phyloP scores from a whole-genome alignment of 2,329 filamentous ascomycete species.

The Neurospora crassa region DNA sequence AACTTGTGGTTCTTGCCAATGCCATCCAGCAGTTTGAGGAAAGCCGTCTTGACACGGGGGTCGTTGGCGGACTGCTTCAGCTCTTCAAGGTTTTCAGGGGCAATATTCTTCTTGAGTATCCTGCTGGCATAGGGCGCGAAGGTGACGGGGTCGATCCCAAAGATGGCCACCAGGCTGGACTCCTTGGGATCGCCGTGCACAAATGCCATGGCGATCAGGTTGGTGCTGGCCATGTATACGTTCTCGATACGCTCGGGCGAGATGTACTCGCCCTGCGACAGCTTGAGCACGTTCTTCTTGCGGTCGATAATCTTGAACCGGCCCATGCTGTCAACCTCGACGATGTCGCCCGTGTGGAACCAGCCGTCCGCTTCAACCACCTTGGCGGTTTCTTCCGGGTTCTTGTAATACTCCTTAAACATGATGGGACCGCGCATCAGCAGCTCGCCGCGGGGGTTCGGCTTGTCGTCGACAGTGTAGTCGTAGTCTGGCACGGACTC shows the following conservation, averaged over 20 bases:
- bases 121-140: constrained; percentile 77
- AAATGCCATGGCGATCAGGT: constrained; percentile 69
- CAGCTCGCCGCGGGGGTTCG: constrained; percentile 81
- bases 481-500: constrained; percentile 90
- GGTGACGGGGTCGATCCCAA: constrained; percentile 74
- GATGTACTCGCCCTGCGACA: constrained; percentile 95
- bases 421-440: constrained; percentile 70
- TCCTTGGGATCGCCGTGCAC: constrained; percentile 86
- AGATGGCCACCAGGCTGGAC: constrained; percentile 73
- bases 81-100: constrained; percentile 53
- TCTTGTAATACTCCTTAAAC: constrained; percentile 85
- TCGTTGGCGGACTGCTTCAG: constrained; percentile 60
- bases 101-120: constrained; percentile 59
- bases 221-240: constrained; percentile 74
- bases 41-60: constrained; percentile 60
- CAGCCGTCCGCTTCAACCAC: constrained; percentile 79
- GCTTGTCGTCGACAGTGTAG: constrained; percentile 80
- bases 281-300: constrained; percentile 98
- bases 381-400: constrained; percentile 77
- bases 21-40: constrained; percentile 68
- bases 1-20: constrained; percentile 80
- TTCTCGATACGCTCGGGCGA: constrained; percentile 97
- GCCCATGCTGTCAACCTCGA: constrained; percentile 71
- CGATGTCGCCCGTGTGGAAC: constrained; percentile 96
- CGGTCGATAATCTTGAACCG: constrained; percentile 92